Evolutionary conservation across 2,329 filamentous ascomycete genomes (phyloP).

Genomic region (Colletotrichum destructivum): DNA sequence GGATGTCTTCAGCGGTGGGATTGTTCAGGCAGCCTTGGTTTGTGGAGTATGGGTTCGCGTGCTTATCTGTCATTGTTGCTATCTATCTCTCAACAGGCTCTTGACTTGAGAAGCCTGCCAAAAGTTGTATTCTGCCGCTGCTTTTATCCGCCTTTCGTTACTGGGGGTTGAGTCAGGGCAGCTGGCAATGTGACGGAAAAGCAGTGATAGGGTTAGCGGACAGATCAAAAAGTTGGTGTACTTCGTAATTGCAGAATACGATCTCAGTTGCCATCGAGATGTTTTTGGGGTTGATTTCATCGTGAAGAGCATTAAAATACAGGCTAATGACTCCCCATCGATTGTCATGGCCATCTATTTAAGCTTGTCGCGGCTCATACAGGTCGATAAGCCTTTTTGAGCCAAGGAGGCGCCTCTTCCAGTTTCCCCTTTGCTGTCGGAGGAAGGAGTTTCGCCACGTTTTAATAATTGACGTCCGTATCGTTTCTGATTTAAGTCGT

Average conservation of each 20-base stretch:
- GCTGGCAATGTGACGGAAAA: slow-evolving; percentile 31
- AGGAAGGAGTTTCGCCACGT: no score
- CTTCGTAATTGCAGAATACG: slow-evolving; percentile 14
- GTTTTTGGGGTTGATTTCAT: no score
- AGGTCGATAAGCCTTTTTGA: no score
- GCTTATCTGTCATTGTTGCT: slow-evolving; percentile 2
- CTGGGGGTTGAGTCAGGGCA: background rate
- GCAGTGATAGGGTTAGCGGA: slow-evolving; percentile 7
- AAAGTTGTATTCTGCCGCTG: slow-evolving; percentile 30
- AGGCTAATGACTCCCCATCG: no score
- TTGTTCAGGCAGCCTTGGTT: slow-evolving; percentile 14
- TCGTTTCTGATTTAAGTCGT: no score
- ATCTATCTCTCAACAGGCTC: background rate
- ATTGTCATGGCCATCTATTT: no score
- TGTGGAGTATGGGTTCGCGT: slow-evolving; percentile 1
- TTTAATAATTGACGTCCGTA: no score
- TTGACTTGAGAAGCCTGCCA: background rate
- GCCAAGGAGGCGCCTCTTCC: no score
- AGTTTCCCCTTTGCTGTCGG: no score
- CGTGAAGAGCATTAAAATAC: background rate
- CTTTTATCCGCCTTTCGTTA: slow-evolving; percentile 3
- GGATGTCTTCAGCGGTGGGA: background rate
- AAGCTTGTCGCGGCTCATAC: no score
- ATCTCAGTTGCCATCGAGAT: slow-evolving; percentile 17
- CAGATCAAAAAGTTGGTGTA: slow-evolving; percentile 29